phyloP scores from a whole-genome alignment of 208 protist species.

The Leptomonas seymouri region DNA sequence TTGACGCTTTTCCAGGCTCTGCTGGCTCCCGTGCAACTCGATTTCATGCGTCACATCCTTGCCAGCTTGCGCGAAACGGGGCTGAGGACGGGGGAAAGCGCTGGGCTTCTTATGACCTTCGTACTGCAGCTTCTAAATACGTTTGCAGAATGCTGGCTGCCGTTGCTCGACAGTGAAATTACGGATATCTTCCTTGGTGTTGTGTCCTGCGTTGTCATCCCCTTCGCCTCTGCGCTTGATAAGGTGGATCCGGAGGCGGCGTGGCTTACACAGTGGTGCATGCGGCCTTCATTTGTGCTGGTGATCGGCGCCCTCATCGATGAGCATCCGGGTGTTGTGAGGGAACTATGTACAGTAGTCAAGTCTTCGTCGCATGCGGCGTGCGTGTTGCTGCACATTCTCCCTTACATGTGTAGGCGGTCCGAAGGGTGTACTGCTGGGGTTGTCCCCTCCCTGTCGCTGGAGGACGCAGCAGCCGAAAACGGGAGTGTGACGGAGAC shows the following conservation, averaged over 20 bases:
- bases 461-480: constrained; percentile 1
- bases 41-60: constrained; percentile 13
- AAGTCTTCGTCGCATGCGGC: constrained; percentile 11
- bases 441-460: not conserved
- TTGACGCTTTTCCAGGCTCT: constrained; percentile 24
- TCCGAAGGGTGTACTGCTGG: constrained; percentile 4
- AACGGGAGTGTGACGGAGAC: not conserved
- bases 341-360: not conserved
- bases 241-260: constrained; percentile 40
- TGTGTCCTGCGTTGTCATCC: constrained; percentile 35
- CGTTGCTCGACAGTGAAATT: constrained; percentile 44
- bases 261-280: constrained; percentile 48
- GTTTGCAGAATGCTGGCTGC: constrained; percentile 41
- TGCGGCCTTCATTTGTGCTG: constrained; percentile 36
- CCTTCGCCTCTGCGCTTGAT: constrained; percentile 27
- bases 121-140: constrained; percentile 27
- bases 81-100: not conserved
- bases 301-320: constrained; percentile 16
- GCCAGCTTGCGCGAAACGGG: not conserved
- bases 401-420: not conserved
- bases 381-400: constrained; percentile 26
- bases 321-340: not conserved
- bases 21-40: constrained; percentile 20
- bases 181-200: constrained; percentile 40
- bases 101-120: constrained; percentile 13